These are phyloP conservation scores for Colletotrichum sp. DNA, from an alignment of 2,329 filamentous ascomycete species.

Conservation along the genomic window DNA sequence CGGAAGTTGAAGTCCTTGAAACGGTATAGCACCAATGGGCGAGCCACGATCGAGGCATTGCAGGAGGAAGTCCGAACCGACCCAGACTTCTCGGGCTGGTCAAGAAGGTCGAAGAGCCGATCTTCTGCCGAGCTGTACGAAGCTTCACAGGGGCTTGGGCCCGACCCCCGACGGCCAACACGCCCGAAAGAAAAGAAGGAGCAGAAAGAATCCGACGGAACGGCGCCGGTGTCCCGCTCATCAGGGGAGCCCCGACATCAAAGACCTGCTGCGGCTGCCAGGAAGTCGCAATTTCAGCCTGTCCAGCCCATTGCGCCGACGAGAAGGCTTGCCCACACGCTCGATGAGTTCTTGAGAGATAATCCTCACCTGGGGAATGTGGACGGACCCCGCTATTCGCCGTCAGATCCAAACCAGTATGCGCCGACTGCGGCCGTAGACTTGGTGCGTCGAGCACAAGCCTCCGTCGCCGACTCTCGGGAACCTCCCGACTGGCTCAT, in stretches of 20 bases:
- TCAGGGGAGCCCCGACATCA: background rate
- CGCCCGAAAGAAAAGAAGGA: background rate
- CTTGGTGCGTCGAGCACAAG: constrained; percentile 8
- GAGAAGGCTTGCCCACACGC: background rate
- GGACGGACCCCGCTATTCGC: background rate
- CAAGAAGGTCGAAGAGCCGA: background rate
- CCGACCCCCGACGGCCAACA: constrained; percentile 3
- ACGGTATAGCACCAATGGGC: constrained; percentile 28
- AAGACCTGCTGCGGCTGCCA: background rate
- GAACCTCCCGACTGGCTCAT: constrained; percentile 14
- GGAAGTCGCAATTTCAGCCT: background rate
- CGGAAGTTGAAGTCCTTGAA: constrained; percentile 51
- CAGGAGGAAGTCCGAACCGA: constrained; percentile 26
- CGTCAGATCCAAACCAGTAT: background rate
- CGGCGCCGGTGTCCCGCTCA: background rate
- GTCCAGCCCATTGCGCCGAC: background rate
- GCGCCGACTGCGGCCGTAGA: constrained; percentile 1
- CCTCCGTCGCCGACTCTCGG: background rate
- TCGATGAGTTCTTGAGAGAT: background rate
- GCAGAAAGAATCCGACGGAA: background rate
- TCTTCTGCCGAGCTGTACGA: background rate
- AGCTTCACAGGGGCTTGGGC: background rate
- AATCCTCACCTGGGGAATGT: background rate
- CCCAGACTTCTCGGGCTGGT: constrained; percentile 29
- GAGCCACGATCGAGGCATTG: constrained; percentile 20